A percentile compares a stretch with the other conserved stretches of the same genome.
Conservation (phyloP, 805 yeast species). For the Dipodascopsis uninucleata region DNA sequence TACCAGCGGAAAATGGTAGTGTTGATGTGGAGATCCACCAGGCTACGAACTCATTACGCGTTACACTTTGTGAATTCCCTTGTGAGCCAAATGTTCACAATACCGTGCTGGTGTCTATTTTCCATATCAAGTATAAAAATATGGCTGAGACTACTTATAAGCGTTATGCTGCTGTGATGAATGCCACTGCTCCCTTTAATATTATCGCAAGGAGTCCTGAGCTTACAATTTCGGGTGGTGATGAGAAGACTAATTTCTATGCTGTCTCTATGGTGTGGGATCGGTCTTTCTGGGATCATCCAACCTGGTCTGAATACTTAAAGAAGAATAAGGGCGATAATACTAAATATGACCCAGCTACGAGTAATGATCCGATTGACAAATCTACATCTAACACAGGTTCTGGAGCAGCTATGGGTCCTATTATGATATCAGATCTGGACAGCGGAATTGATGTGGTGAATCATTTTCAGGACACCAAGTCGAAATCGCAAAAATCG, state of each 20-base stretch:
- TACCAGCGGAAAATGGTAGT: not conserved
- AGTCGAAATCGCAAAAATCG: too few species aligned
- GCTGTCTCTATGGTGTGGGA: constrained; percentile 21
- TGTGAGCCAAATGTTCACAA: constrained; percentile 24
- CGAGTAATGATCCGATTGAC: too few species aligned
- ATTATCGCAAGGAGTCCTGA: constrained; percentile 10
- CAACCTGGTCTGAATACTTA: too few species aligned
- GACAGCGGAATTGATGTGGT: too few species aligned
- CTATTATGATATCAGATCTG: too few species aligned
- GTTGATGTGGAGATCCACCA: constrained; percentile 12
- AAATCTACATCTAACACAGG: too few species aligned
- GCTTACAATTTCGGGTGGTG: constrained; percentile 16
- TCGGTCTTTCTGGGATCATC: too few species aligned
- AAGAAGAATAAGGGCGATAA: too few species aligned
- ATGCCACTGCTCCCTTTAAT: constrained; percentile 20
- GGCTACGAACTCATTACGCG: constrained; percentile 24
- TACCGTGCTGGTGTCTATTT: constrained; percentile 19
- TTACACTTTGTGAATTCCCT: constrained; percentile 25
- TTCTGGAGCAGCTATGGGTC: too few species aligned
- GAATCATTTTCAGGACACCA: too few species aligned
- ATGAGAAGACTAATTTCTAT: constrained; percentile 4
- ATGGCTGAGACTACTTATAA: constrained; percentile 1
- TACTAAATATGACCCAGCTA: too few species aligned
- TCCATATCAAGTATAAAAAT: constrained; percentile 18
- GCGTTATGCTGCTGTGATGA: constrained; percentile 17